Conservation (phyloP, 2,329 filamentous ascomycete species). For the Calonectria leucothoes region DNA sequence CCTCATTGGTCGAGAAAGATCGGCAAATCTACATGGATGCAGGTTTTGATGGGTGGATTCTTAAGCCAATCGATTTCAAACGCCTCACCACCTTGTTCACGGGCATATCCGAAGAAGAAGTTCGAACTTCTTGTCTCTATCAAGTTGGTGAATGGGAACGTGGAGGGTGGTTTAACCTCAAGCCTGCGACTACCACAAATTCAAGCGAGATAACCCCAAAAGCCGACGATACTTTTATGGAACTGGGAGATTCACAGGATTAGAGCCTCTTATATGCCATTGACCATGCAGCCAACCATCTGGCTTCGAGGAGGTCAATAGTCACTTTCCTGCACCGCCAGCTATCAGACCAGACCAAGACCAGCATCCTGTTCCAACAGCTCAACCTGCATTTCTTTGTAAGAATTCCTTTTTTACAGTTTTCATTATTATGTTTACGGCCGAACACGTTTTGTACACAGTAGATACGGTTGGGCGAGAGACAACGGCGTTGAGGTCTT, state of each 20-base stretch:
- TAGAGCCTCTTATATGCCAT: neutral
- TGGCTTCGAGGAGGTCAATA: neutral
- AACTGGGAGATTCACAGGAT: slow-evolving; percentile 24
- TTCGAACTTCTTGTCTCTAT: slow-evolving; percentile 74
- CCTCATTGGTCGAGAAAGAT: slow-evolving; percentile 80
- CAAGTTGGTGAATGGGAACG: slow-evolving; percentile 80
- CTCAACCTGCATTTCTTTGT: neutral
- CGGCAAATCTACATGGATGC: slow-evolving; percentile 76
- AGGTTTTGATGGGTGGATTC: slow-evolving; percentile 91
- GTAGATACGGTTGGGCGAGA: slow-evolving; percentile 28
- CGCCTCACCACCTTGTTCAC: slow-evolving; percentile 75
- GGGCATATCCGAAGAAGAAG: slow-evolving; percentile 73
- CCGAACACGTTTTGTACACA: slow-evolving; percentile 31
- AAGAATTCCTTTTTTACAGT: neutral
- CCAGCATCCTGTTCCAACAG: neutral
- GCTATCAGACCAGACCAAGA: too few species aligned
- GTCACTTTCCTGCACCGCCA: neutral
- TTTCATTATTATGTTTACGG: slow-evolving; percentile 3
- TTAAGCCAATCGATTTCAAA: slow-evolving; percentile 88
- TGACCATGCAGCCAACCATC: neutral
- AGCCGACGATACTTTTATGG: slow-evolving; percentile 34
- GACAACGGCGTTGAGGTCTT: slow-evolving; percentile 31
- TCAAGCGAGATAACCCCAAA: slow-evolving; percentile 42
- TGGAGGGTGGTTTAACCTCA: slow-evolving; percentile 81
- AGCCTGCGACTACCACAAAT: slow-evolving; percentile 18